These are phyloP conservation scores for Mycena capillaripes DNA, from an alignment of 768 basidiomycete species.

Conservation along the genomic window DNA sequence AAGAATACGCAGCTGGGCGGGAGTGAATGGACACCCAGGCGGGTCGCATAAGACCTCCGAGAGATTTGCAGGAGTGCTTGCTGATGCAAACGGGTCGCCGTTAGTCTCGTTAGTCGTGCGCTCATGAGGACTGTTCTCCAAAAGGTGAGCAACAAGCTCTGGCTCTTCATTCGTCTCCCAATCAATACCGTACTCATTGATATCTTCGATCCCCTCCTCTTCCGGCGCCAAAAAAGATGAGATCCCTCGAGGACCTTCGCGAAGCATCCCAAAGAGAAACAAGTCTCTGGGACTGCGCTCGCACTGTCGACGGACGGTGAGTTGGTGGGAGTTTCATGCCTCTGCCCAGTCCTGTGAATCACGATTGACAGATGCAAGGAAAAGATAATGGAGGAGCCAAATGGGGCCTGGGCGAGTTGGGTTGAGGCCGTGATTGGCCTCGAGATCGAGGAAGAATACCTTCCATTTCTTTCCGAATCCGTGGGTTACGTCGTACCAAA, in stretches of 20 bases:
- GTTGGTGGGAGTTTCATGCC: constrained; percentile 46
- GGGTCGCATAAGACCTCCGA: constrained; percentile 8
- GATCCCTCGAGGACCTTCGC: constrained; percentile 33
- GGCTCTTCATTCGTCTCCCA: constrained; percentile 30
- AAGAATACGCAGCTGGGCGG: not conserved
- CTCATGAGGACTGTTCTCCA: constrained; percentile 26
- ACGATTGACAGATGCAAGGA: constrained; percentile 40
- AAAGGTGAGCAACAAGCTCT: constrained; percentile 16
- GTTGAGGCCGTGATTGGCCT: constrained; percentile 41
- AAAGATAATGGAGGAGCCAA: constrained; percentile 49
- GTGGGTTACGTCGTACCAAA: constrained; percentile 49
- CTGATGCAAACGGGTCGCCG: constrained; percentile 13
- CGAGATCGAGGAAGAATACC: constrained; percentile 46
- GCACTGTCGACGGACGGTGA: constrained; percentile 20
- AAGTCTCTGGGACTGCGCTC: constrained; percentile 32
- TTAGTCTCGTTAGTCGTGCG: not conserved
- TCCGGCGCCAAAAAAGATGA: not conserved
- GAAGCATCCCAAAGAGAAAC: constrained; percentile 38
- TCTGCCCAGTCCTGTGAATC: constrained; percentile 45
- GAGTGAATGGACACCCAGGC: constrained; percentile 6
- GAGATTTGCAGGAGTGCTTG: not conserved
- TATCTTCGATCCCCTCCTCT: constrained; percentile 18
- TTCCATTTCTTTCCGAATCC: constrained; percentile 48
- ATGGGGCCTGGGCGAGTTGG: constrained; percentile 37
- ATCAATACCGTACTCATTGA: constrained; percentile 31